phyloP scores from a whole-genome alignment of 305 asterid species.

The Petunia hybrid region DNA sequence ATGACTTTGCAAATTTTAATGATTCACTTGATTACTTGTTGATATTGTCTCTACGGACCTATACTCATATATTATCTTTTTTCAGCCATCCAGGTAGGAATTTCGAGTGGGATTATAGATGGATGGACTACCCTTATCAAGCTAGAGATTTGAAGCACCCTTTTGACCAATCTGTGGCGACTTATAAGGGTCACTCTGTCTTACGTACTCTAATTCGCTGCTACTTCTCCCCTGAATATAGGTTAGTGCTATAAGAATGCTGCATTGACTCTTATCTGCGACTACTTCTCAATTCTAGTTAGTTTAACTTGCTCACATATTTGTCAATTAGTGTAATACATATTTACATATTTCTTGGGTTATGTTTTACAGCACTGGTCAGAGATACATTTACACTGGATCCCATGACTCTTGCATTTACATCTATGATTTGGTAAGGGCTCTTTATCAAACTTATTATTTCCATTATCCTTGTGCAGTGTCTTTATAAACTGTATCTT shows the following conservation, averaged over 20 bases:
- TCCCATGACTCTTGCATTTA: constrained; percentile 79
- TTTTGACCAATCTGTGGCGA: constrained; percentile 73
- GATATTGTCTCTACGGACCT: neutral
- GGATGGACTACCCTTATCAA: constrained; percentile 89
- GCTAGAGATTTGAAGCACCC: constrained; percentile 81
- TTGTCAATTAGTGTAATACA: neutral
- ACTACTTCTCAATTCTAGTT: neutral
- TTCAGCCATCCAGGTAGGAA: constrained; percentile 64
- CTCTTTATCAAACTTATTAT: neutral
- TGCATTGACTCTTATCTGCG: neutral
- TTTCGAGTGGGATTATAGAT: constrained; percentile 91
- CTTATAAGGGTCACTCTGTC: constrained; percentile 88
- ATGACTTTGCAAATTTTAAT: neutral
- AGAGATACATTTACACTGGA: constrained; percentile 91
- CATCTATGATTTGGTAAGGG: constrained; percentile 83
- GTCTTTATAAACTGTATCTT: neutral
- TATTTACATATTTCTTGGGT: neutral
- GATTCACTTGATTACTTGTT: neutral
- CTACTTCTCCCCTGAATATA: constrained; percentile 87
- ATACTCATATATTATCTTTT: constrained; percentile 6
- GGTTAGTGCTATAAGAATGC: constrained; percentile 50
- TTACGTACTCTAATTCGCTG: constrained; percentile 87
- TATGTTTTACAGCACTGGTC: constrained; percentile 81
- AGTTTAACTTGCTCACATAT: neutral
- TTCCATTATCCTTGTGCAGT: neutral